These are phyloP conservation scores for Barnettozyma pratensis DNA, from an alignment of 805 yeast species.

Conservation along the genomic window DNA sequence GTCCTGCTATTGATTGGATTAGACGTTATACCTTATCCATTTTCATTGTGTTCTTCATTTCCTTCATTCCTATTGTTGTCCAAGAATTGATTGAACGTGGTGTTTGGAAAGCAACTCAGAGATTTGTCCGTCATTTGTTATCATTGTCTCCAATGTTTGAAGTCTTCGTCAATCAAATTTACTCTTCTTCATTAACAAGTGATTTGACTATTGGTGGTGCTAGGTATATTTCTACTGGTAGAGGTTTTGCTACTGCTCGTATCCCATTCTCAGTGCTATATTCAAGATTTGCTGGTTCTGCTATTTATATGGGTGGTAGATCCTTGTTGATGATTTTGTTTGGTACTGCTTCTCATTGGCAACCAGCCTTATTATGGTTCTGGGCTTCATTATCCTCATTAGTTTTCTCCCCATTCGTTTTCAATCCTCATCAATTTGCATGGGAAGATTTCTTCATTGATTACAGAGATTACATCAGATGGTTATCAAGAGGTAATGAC, in stretches of 20 bases:
- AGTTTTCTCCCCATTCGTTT: slow-evolving; percentile 87
- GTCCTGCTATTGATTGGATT: slow-evolving; percentile 76
- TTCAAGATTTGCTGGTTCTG: slow-evolving; percentile 75
- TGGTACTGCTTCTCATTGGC: slow-evolving; percentile 81
- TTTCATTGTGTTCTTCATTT: slow-evolving; percentile 76
- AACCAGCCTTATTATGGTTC: slow-evolving; percentile 92
- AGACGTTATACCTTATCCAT: slow-evolving; percentile 77
- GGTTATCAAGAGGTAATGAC: slow-evolving; percentile 88
- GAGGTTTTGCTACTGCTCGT: slow-evolving; percentile 82
- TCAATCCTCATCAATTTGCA: slow-evolving; percentile 97
- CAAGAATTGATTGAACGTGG: slow-evolving; percentile 84
- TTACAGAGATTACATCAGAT: slow-evolving; percentile 87
- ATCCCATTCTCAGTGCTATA: slow-evolving; percentile 70
- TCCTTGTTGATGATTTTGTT: slow-evolving; percentile 65
- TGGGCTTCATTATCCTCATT: slow-evolving; percentile 90
- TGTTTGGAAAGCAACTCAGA: slow-evolving; percentile 64
- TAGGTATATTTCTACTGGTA: slow-evolving; percentile 78
- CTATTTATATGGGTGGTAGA: slow-evolving; percentile 82
- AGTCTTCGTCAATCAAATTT: slow-evolving; percentile 77
- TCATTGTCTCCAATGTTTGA: slow-evolving; percentile 79
- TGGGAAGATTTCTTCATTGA: slow-evolving; percentile 96
- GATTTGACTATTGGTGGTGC: slow-evolving; percentile 84
- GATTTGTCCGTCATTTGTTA: slow-evolving; percentile 62
- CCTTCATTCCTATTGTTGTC: slow-evolving; percentile 71
- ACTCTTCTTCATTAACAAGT: slow-evolving; percentile 63